Evolutionary conservation across 148 eudicot genomes (phyloP).

Genomic region (Bassia scoparia): DNA sequence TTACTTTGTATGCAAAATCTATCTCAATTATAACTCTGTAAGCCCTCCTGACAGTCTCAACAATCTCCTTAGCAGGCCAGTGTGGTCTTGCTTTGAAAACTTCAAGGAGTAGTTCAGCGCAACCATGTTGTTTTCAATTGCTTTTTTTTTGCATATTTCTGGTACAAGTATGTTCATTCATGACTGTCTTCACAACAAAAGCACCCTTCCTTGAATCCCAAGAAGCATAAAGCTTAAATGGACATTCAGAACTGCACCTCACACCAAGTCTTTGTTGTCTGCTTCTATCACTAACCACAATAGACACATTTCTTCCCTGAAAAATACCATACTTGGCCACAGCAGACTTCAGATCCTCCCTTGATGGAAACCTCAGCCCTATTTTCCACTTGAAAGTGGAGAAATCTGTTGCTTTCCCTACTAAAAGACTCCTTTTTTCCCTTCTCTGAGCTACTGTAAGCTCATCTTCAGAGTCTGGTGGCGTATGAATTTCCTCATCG

Average conservation of each 20-base stretch:
- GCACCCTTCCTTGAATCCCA: neutral
- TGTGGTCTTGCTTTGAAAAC: neutral
- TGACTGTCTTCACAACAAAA: too few species aligned
- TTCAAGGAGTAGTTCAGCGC: neutral
- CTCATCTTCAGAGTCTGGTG: too few species aligned
- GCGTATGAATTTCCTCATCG: too few species aligned
- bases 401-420: too few species aligned
- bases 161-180: neutral
- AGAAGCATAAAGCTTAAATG: neutral
- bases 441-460: too few species aligned
- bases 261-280: neutral
- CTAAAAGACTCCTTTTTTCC: too few species aligned
- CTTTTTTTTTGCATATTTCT: slow-evolving; percentile 1
- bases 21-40: neutral
- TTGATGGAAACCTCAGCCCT: neutral
- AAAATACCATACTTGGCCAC: neutral
- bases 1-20: too few species aligned
- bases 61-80: neutral
- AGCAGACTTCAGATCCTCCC: neutral
- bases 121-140: neutral
- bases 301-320: neutral
- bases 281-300: neutral
- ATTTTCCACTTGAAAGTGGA: neutral
- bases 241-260: neutral
- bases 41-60: neutral